A percentile compares a stretch with the other conserved stretches of the same genome.
phyloP scores from a whole-genome alignment of 441 rosid genomes.

The Rhodomyrtus psidioides region DNA sequence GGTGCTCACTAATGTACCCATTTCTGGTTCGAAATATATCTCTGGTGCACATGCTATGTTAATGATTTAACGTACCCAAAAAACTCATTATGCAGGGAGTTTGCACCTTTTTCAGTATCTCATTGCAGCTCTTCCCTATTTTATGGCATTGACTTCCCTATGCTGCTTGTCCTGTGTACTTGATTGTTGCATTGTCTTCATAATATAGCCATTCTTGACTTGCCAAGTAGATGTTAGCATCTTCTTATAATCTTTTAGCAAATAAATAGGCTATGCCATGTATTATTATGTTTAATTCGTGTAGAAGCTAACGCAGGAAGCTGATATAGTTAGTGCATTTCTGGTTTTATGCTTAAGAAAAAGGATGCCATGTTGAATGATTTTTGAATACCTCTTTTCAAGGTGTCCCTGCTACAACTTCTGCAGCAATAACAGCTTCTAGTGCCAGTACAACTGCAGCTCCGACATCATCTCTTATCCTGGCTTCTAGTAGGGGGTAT shows the following conservation, averaged over 20 bases:
- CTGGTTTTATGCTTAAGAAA: neutral
- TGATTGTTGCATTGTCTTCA: neutral
- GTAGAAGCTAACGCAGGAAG: neutral
- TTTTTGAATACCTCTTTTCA: neutral
- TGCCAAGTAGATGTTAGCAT: neutral
- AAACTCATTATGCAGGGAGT: neutral
- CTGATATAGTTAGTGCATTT: neutral
- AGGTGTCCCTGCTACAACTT: slow-evolving; percentile 49
- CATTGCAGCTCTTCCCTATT: neutral
- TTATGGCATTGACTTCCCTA: neutral
- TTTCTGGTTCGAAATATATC: neutral
- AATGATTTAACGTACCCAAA: neutral
- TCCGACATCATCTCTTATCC: slow-evolving; percentile 45
- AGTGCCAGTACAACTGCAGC: slow-evolving; percentile 29
- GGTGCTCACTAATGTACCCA: neutral
- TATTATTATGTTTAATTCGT: neutral
- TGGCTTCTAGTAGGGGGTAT: slow-evolving; percentile 70
- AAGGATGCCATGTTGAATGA: neutral
- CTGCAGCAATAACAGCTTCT: slow-evolving; percentile 38
- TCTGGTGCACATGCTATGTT: neutral
- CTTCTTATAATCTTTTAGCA: neutral
- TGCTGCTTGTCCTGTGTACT: neutral
- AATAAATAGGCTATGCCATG: neutral
- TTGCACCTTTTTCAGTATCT: neutral
- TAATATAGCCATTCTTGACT: neutral